phyloP scores from a whole-genome alignment of 331 rosid species.

The Malus hybrid region DNA sequence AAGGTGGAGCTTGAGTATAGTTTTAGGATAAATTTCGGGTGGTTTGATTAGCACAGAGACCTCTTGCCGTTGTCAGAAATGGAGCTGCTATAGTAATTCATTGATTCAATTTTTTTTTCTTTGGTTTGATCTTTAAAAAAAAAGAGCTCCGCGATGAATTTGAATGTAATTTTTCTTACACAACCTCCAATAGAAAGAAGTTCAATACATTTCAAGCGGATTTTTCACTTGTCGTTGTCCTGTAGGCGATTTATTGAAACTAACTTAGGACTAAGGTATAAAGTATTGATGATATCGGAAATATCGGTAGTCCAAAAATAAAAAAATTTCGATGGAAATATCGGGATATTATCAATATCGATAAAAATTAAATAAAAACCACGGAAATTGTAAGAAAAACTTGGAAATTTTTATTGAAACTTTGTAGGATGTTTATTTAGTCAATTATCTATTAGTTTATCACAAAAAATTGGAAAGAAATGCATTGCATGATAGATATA shows the following conservation, averaged over 20 bases:
- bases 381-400: too few species aligned
- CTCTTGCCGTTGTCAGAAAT: slow-evolving; percentile 12
- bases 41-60: slow-evolving; percentile 26
- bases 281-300: too few species aligned
- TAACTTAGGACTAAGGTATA: too few species aligned
- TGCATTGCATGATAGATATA: too few species aligned
- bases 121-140: slow-evolving; percentile 5
- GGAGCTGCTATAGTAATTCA: slow-evolving; percentile 19
- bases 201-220: slow-evolving; percentile 4
- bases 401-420: too few species aligned
- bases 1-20: slow-evolving; percentile 8
- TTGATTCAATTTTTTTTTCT: slow-evolving; percentile 50
- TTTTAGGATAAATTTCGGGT: not conserved
- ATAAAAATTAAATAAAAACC: too few species aligned
- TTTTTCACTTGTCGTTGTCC: not conserved
- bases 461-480: too few species aligned
- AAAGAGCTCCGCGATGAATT: slow-evolving; percentile 18
- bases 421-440: too few species aligned
- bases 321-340: too few species aligned
- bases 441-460: too few species aligned
- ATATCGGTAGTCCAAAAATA: too few species aligned
- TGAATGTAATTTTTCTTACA: slow-evolving; percentile 22
- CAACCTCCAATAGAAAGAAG: slow-evolving; percentile 22
- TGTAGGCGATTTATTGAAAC: not conserved
- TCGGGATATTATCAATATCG: too few species aligned